Percentiles rank a stretch among this genome's conserved stretches.
phyloP scores from a whole-genome alignment of 768 basidiomycete species.

The Boletus sp. region DNA sequence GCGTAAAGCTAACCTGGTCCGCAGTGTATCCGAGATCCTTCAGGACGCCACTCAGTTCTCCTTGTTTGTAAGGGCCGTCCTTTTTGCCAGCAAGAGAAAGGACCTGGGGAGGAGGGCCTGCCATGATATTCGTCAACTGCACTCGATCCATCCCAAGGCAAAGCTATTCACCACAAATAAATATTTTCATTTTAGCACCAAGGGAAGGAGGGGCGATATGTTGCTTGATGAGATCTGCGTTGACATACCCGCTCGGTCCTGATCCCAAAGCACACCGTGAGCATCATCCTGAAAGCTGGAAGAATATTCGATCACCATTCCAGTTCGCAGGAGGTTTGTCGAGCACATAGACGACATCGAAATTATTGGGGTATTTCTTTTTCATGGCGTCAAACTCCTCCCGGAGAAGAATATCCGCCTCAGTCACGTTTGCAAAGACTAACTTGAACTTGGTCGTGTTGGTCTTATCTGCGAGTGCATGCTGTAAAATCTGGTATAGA shows the following conservation, averaged over 20 bases:
- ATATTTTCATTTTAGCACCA: slow-evolving; percentile 81
- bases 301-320: slow-evolving; percentile 48
- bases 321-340: slow-evolving; percentile 66
- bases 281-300: not conserved
- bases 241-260: slow-evolving; percentile 76
- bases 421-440: slow-evolving; percentile 87
- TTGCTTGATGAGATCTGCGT: slow-evolving; percentile 67
- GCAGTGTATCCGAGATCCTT: slow-evolving; percentile 84
- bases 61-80: slow-evolving; percentile 77
- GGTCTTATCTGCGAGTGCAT: slow-evolving; percentile 65
- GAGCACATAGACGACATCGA: slow-evolving; percentile 84
- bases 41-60: slow-evolving; percentile 75
- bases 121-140: not conserved
- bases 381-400: slow-evolving; percentile 71
- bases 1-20: slow-evolving; percentile 63
- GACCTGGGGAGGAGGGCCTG: slow-evolving; percentile 86
- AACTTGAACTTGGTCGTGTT: slow-evolving; percentile 97
- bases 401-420: slow-evolving; percentile 86
- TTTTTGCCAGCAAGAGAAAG: slow-evolving; percentile 87
- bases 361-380: slow-evolving; percentile 63
- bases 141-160: not conserved
- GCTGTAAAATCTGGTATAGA: slow-evolving; percentile 75
- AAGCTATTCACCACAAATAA: slow-evolving; percentile 74
- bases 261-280: slow-evolving; percentile 6
- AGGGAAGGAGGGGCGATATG: slow-evolving; percentile 63